Base-by-base conservation (phyloP, 108 stramenopile genomes). In the Chaetoceros tenuissimus region DNA sequence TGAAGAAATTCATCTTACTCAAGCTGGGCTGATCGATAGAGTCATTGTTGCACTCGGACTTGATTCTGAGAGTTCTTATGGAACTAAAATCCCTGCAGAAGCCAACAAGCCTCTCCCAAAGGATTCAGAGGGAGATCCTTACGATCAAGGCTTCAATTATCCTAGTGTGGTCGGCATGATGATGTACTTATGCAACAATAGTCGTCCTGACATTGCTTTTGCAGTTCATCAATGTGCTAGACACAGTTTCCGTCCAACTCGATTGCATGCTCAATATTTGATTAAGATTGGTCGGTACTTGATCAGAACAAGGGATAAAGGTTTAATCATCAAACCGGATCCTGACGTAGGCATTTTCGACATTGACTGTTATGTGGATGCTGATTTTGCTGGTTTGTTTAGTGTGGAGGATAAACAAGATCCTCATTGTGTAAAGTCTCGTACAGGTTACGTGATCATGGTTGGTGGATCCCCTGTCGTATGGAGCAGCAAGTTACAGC, bases 381-480 rank as follows among this genome's bases (percentile, higher is more conserved):
- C 69, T 1, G 56, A 63, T 31, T 71, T 71, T 48, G 60, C 69
- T 45, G 77, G 77, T 16, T 22, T 57, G 19, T 73, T 51, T 51
- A 28, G 48, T 59, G 16, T 31, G 22, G 57, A 55, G 10, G 24
- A 62, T 44, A 30, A 19, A 21, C 2, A 48, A 2, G 57, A 68
- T 50, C 58, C 61, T 7, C 46, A 24, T 3, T 66, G 57, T 46
- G 79, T 60, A 3, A 46, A 51, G 16, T 76, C 75, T 24, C 52
- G 75, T 1, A 74, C 73, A 49, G 75, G 80, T 24, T 81, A 63
- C 46, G 51, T 80, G 24, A 71, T 80, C 43, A 19, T 10, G 1
- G 44, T 66, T 0, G 45, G 31, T 25, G 64, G 56, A 3, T 64
- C 58, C 22, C 80, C 80, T 8, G 20, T 77, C 17, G 16, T 74